A percentile compares a stretch with the other conserved stretches of the same genome.
Conservation (phyloP, 441 rosid species). For the Geranium incanum region DNA sequence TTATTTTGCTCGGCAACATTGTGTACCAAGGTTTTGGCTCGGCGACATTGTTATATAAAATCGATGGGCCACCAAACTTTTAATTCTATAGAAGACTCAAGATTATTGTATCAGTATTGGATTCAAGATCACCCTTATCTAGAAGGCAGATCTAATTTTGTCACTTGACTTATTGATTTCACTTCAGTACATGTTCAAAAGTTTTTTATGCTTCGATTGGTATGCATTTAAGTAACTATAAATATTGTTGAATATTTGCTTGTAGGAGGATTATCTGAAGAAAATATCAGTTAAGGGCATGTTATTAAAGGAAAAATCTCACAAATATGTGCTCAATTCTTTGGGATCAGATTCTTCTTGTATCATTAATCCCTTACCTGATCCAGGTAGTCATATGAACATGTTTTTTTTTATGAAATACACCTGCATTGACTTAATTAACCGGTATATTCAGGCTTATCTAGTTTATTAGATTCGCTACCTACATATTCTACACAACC, state of each 20-base stretch:
- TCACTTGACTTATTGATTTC: no score
- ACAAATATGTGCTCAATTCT: neutral
- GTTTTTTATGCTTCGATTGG: neutral
- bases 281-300: neutral
- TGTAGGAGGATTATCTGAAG: neutral
- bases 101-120: no score
- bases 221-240: neutral
- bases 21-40: no score
- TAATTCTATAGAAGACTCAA: no score
- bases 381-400: neutral
- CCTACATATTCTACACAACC: neutral
- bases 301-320: neutral
- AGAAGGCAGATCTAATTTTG: no score
- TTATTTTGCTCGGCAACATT: no score
- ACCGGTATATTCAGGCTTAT: neutral
- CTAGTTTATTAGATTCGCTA: neutral
- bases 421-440: neutral
- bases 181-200: neutral
- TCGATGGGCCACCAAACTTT: no score
- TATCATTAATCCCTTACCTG: neutral
- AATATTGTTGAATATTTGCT: neutral
- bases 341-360: neutral
- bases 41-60: no score
- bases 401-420: neutral
- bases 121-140: no score